Percentiles rank a stretch among this genome's conserved stretches.
These are phyloP conservation scores for Chenopodium quinoa DNA, from an alignment of 148 eudicot genomes.

Conservation along the genomic window DNA sequence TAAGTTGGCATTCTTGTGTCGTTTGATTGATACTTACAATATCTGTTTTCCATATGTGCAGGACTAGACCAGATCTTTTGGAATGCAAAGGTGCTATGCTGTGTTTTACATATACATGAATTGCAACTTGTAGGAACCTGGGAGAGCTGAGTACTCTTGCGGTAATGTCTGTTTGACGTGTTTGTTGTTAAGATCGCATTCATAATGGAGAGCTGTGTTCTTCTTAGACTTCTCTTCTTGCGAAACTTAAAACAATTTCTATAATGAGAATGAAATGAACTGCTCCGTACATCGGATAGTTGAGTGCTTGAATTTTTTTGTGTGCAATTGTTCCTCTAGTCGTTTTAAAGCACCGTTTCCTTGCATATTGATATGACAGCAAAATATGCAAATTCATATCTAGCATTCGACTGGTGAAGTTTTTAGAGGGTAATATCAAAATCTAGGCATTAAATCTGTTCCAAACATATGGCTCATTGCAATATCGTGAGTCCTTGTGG, in stretches of 20 bases:
- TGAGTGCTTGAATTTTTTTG: not conserved
- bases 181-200: constrained; percentile 7
- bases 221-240: not conserved
- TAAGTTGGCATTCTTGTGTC: not conserved
- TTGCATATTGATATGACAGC: not conserved
- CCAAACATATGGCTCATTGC: too few relatives aligned
- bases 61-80: constrained; percentile 19
- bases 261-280: not conserved
- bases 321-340: not conserved
- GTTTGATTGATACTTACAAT: not conserved
- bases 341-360: not conserved
- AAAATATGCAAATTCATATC: not conserved
- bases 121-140: not conserved
- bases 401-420: not conserved
- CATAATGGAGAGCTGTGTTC: not conserved
- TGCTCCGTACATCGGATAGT: not conserved
- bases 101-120: not conserved
- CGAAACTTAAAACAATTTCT: not conserved
- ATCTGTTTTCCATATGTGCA: not conserved
- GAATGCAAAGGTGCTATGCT: not conserved
- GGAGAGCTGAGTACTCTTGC: not conserved
- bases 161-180: not conserved
- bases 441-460: too few relatives aligned
- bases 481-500: too few relatives aligned
- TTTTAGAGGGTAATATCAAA: not conserved